These are phyloP conservation scores for Xanthoconium stramineum DNA, from an alignment of 768 basidiomycete genomes.

Conservation along the genomic window DNA sequence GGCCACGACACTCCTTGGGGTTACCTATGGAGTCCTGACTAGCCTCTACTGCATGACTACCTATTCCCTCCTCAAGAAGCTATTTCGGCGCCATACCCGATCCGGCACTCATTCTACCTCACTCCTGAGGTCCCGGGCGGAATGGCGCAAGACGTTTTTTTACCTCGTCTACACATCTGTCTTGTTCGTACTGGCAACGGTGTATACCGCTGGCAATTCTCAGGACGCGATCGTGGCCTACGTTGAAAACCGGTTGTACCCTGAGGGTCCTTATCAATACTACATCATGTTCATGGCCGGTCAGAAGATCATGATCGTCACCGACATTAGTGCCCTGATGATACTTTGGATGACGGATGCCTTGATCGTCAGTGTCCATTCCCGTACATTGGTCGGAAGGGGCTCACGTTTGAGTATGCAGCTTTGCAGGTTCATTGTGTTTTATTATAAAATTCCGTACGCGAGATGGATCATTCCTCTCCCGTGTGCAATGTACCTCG, in stretches of 20 bases:
- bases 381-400: neutral
- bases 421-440: conserved; percentile 25
- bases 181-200: conserved; percentile 27
- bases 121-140: neutral
- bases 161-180: conserved; percentile 25
- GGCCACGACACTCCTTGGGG: conserved; percentile 22
- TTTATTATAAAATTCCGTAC: conserved; percentile 21
- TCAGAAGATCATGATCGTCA: conserved; percentile 23
- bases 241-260: conserved; percentile 28
- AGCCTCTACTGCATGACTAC: conserved; percentile 19
- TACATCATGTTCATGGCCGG: conserved; percentile 23
- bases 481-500: conserved; percentile 22
- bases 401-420: conserved; percentile 2
- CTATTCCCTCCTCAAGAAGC: conserved; percentile 19
- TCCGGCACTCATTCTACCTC: conserved; percentile 6
- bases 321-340: conserved; percentile 20
- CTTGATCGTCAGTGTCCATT: conserved; percentile 21
- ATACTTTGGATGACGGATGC: conserved; percentile 32
- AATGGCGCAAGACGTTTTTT: conserved; percentile 22
- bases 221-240: conserved; percentile 28
- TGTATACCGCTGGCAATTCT: conserved; percentile 29
- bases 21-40: conserved; percentile 21
- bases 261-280: conserved; percentile 26
- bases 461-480: conserved; percentile 26
- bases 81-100: conserved; percentile 7